A percentile compares a stretch with the other conserved stretches of the same genome.
Evolutionary conservation across 2,329 filamentous ascomycete genomes (phyloP).

Genomic region (Pseudocercospora musae): DNA sequence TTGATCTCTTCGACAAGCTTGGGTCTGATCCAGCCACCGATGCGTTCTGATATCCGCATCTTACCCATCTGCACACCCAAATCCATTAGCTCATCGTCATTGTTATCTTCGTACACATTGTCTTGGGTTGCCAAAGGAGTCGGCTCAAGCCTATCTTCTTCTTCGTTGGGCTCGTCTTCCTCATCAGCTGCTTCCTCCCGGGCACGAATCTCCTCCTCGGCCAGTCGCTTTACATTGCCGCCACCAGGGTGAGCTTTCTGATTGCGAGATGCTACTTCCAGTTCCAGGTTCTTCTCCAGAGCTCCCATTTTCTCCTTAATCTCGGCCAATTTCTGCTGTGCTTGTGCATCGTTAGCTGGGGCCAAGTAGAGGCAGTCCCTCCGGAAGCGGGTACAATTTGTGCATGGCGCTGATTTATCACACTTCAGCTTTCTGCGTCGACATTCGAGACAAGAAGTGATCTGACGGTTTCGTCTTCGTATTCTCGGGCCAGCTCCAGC

Average conservation of each 20-base stretch:
- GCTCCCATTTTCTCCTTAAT: conserved; percentile 77
- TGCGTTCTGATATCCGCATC: conserved; percentile 69
- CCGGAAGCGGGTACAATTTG: conserved; percentile 58
- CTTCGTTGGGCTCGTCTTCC: conserved; percentile 50
- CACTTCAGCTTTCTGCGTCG: conserved; percentile 75
- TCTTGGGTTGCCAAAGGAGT: conserved; percentile 63
- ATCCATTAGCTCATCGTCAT: conserved; percentile 67
- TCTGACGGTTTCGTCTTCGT: conserved; percentile 46
- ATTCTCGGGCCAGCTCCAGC: conserved; percentile 15
- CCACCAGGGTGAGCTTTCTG: conserved; percentile 27
- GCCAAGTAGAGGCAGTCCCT: conserved; percentile 62
- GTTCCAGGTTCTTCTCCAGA: conserved; percentile 66
- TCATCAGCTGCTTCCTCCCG: conserved; percentile 57
- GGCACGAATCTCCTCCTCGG: conserved; percentile 26
- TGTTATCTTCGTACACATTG: conserved; percentile 64
- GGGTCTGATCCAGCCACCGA: conserved; percentile 69
- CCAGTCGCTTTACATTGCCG: conserved; percentile 22
- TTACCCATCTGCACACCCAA: conserved; percentile 69
- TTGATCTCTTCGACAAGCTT: conserved; percentile 66
- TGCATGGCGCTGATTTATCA: conserved; percentile 68
- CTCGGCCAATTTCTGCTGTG: conserved; percentile 67
- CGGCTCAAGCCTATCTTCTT: conserved; percentile 59
- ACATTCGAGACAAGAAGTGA: conserved; percentile 68
- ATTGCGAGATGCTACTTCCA: conserved; percentile 57
- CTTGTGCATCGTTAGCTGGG: conserved; percentile 64